Conservation (phyloP, 164 flowering plant genomes). For the Warburgia ugandensis region DNA sequence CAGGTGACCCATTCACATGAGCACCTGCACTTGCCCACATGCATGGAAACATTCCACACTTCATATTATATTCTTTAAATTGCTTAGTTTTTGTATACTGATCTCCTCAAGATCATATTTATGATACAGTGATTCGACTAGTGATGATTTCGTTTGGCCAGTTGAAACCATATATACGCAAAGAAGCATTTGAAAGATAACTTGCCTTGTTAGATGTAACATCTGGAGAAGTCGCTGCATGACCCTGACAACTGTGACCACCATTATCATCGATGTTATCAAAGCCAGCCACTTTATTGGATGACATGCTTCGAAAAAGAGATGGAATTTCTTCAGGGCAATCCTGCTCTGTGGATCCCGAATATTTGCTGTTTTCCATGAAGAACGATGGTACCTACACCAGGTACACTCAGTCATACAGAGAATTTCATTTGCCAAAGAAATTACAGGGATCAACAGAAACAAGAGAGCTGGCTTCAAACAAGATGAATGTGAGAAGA, state of each 20-base stretch:
- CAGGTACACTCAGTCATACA: too few relatives aligned
- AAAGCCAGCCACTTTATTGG: constrained; percentile 6
- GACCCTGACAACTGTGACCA: not conserved
- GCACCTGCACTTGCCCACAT: too few relatives aligned
- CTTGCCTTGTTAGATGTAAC: constrained; percentile 8
- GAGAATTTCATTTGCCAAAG: too few relatives aligned
- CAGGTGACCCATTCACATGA: too few relatives aligned
- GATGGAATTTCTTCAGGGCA: not conserved
- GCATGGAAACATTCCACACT: not conserved
- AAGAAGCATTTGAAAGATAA: not conserved
- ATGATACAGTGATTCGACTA: not conserved
- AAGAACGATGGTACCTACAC: not conserved
- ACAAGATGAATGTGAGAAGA: too few relatives aligned
- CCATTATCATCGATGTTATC: not conserved
- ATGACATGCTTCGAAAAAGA: not conserved
- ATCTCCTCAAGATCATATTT: not conserved
- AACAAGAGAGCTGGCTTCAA: too few relatives aligned
- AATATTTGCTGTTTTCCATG: not conserved
- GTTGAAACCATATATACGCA: too few relatives aligned
- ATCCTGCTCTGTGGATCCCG: not conserved
- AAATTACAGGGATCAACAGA: too few relatives aligned
- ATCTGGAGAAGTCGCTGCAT: constrained; percentile 10
- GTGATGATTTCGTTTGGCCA: not conserved
- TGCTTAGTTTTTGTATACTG: not conserved
- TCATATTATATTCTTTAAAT: not conserved